Percentiles rank a stretch among this genome's conserved stretches.
phyloP scores from a whole-genome alignment of 768 basidiomycete species.

The Amanita brunnescens region DNA sequence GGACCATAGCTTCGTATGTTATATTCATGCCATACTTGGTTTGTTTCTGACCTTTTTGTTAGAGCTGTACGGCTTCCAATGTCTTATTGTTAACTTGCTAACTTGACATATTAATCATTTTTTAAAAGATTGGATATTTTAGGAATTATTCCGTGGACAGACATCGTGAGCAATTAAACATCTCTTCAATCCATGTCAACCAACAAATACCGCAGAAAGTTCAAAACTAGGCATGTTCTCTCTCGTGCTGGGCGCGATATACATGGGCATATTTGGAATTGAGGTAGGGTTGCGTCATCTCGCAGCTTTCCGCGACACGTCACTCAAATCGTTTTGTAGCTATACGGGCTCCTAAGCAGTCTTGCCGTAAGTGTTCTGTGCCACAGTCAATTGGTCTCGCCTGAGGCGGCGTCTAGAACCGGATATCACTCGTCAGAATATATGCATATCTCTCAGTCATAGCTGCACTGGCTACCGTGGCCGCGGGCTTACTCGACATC shows the following conservation, averaged over 20 bases:
- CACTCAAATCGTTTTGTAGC: constrained; percentile 12
- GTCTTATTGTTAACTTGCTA: no score
- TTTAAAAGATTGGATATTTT: constrained; percentile 51
- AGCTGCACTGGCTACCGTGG: constrained; percentile 41
- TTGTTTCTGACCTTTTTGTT: constrained; percentile 4
- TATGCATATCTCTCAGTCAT: constrained; percentile 46
- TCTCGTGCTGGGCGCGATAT: constrained; percentile 53
- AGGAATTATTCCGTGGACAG: constrained; percentile 40
- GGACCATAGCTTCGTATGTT: constrained; percentile 58
- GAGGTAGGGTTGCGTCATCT: constrained; percentile 23
- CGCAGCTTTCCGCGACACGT: neutral
- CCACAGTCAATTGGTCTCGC: neutral
- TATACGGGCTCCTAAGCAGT: constrained; percentile 46
- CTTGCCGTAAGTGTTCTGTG: constrained; percentile 31
- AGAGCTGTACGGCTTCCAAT: constrained; percentile 24
- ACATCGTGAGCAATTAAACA: constrained; percentile 26
- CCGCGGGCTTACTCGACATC: constrained; percentile 42
- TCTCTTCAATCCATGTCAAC: neutral
- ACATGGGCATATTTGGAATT: constrained; percentile 40
- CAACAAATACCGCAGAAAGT: constrained; percentile 21
- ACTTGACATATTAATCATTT: neutral
- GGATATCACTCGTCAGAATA: constrained; percentile 38
- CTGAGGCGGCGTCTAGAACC: constrained; percentile 35
- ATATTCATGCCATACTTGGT: neutral
- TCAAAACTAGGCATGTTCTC: constrained; percentile 43